Conservation (phyloP, 768 basidiomycete genomes). For the Thelephora aurantiotincta region DNA sequence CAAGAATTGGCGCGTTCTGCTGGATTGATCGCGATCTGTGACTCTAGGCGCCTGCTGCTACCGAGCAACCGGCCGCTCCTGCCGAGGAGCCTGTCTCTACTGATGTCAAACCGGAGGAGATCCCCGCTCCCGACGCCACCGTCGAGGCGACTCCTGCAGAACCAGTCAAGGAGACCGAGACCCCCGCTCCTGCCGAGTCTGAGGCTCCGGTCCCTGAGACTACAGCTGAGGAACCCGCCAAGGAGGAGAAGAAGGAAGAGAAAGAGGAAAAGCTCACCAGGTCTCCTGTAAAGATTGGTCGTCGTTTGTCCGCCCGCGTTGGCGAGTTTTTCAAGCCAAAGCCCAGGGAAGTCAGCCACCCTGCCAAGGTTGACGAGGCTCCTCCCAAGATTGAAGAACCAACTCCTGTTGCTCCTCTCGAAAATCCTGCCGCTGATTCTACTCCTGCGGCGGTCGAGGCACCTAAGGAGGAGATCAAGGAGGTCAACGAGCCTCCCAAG, state of each 20-base stretch:
- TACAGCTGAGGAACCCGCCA: conserved; percentile 14
- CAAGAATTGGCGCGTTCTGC: not conserved
- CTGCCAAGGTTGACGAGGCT: conserved; percentile 79
- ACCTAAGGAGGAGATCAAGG: conserved; percentile 12
- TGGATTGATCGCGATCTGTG: not conserved
- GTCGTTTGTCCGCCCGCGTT: conserved; percentile 76
- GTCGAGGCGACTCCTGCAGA: conserved; percentile 27
- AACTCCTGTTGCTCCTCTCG: conserved; percentile 67
- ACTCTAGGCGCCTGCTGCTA: conserved; percentile 17
- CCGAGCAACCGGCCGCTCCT: conserved; percentile 26
- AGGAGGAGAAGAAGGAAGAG: conserved; percentile 35
- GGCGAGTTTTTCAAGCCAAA: conserved; percentile 72
- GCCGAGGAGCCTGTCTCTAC: conserved; percentile 23
- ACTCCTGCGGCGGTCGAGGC: conserved; percentile 17
- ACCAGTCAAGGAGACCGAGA: conserved; percentile 62
- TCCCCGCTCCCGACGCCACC: conserved; percentile 20
- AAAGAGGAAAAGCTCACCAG: conserved; percentile 28
- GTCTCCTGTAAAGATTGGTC: conserved; percentile 45
- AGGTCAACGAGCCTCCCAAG: conserved; percentile 26
- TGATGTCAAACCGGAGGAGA: conserved; percentile 27
- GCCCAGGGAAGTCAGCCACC: conserved; percentile 50
- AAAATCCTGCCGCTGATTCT: conserved; percentile 41
- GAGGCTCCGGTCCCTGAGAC: conserved; percentile 20
- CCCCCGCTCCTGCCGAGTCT: conserved; percentile 26
- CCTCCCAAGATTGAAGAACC: conserved; percentile 85